These are phyloP conservation scores for Mycena maculata DNA, from an alignment of 768 basidiomycete species.

Conservation along the genomic window DNA sequence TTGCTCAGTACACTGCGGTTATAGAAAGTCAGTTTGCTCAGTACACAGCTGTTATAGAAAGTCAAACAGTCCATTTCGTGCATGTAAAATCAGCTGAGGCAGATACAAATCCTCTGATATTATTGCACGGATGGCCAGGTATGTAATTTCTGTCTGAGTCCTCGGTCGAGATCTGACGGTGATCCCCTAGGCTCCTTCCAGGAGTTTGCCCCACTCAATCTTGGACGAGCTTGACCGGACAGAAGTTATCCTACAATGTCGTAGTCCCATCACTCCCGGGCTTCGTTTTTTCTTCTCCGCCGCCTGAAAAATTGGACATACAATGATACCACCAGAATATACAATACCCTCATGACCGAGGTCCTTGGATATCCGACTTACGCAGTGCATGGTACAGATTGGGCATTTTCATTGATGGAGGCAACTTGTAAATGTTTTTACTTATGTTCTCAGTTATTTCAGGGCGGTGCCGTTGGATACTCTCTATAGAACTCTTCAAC, in stretches of 20 bases:
- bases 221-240: background rate
- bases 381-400: conserved; percentile 38
- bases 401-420: conserved; percentile 20
- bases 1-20: no score
- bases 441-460: background rate
- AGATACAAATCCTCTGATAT: background rate
- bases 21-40: background rate
- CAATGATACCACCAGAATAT: conserved; percentile 40
- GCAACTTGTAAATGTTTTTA: background rate
- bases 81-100: background rate
- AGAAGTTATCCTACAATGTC: conserved; percentile 16
- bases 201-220: conserved; percentile 12
- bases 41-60: background rate
- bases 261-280: conserved; percentile 33
- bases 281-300: conserved; percentile 35
- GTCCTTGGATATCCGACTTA: conserved; percentile 40
- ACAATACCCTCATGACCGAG: conserved; percentile 41
- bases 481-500: conserved; percentile 17
- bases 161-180: background rate
- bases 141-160: no score
- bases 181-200: conserved; percentile 12
- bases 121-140: background rate
- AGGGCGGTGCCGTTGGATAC: background rate
- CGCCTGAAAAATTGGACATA: conserved; percentile 34
- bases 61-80: background rate